Conservation (phyloP, 1,284 basidiomycete species). For the Volvariella surrecta region DNA sequence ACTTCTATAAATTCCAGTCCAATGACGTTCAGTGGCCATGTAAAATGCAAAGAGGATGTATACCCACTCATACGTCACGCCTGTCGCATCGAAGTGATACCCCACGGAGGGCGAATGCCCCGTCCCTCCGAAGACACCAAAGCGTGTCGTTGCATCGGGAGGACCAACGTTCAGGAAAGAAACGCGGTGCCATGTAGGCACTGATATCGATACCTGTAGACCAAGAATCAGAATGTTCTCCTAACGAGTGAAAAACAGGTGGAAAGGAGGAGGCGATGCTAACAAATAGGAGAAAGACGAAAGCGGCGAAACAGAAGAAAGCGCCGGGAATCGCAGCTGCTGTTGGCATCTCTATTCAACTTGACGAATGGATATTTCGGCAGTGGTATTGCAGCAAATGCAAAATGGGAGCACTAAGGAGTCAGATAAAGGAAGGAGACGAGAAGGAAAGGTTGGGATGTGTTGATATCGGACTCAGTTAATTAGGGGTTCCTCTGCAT, state of each 20-base stretch:
- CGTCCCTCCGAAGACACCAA: constrained; percentile 72
- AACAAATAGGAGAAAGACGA: constrained; percentile 62
- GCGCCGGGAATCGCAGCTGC: constrained; percentile 25
- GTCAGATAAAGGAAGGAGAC: too few species aligned
- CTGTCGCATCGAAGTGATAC: constrained; percentile 36
- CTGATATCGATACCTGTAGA: constrained; percentile 50
- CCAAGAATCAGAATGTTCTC: constrained; percentile 4
- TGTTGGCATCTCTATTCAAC: too few species aligned
- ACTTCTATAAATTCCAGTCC: too few species aligned
- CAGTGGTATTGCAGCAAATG: too few species aligned
- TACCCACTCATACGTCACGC: constrained; percentile 27
- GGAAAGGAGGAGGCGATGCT: constrained; percentile 16
- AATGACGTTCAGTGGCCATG: too few species aligned
- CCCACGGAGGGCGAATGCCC: constrained; percentile 48
- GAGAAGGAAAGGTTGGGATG: too few species aligned
- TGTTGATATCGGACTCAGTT: too few species aligned
- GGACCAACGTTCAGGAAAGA: constrained; percentile 54
- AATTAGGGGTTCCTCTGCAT: too few species aligned
- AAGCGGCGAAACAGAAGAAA: constrained; percentile 48
- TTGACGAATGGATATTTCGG: too few species aligned
- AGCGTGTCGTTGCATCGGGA: constrained; percentile 33
- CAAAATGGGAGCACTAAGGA: too few species aligned
- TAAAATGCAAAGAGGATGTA: constrained; percentile 3
- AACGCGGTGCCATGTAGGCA: constrained; percentile 65
- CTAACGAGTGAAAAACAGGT: too few species aligned